phyloP scores from a whole-genome alignment of 768 basidiomycete species.

The Cystobasidium ongulense region DNA sequence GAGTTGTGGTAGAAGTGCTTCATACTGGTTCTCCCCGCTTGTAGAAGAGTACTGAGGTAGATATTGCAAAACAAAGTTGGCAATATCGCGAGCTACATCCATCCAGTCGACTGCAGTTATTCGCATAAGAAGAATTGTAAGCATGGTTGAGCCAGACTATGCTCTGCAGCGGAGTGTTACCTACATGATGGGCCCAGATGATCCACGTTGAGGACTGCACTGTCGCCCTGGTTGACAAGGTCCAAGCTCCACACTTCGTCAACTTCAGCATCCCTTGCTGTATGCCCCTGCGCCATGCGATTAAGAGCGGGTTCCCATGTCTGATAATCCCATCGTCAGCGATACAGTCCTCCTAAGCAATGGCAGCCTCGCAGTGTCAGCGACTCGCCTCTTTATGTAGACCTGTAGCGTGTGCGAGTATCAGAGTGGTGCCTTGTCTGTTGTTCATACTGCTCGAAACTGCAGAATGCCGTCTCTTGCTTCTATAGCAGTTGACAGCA shows the following conservation, averaged over 20 bases:
- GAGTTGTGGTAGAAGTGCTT: not conserved
- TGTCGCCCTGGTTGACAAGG: conserved; percentile 73
- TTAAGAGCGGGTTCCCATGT: conserved; percentile 67
- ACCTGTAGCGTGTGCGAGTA: not conserved
- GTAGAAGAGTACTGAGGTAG: conserved; percentile 48
- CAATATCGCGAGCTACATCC: conserved; percentile 66
- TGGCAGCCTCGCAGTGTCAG: not conserved
- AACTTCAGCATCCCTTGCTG: conserved; percentile 46
- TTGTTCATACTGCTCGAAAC: not conserved
- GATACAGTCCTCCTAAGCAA: no score
- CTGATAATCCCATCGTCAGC: conserved; percentile 46
- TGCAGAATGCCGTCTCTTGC: not conserved
- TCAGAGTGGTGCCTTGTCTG: not conserved
- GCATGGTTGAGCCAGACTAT: no score
- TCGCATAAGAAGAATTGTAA: not conserved
- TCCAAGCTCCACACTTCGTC: conserved; percentile 77
- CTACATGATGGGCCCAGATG: conserved; percentile 54
- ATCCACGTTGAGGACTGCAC: conserved; percentile 60
- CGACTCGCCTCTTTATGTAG: not conserved
- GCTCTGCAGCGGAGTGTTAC: no score
- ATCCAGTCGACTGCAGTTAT: conserved; percentile 55
- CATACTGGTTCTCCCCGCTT: not conserved
- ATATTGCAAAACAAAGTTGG: conserved; percentile 64
- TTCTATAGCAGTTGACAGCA: not conserved
- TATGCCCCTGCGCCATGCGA: conserved; percentile 50